These are phyloP conservation scores for Penicillium sp. DNA, from an alignment of 2,329 filamentous ascomycete genomes.

Conservation along the genomic window DNA sequence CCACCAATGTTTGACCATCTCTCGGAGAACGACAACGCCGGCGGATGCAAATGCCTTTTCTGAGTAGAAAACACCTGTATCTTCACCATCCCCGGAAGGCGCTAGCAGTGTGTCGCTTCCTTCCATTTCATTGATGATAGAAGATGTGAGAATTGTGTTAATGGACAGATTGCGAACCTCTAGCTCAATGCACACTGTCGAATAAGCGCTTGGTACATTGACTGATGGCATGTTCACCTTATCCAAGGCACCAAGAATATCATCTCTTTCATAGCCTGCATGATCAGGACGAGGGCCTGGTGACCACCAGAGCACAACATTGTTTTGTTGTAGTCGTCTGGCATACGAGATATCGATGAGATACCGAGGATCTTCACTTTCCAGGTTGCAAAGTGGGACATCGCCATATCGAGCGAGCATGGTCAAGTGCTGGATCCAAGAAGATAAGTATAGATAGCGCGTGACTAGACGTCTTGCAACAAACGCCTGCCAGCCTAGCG, in stretches of 20 bases:
- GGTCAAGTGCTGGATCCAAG: conserved; percentile 86
- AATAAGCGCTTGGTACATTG: conserved; percentile 91
- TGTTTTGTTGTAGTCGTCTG: conserved; percentile 81
- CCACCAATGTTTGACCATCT: conserved; percentile 99
- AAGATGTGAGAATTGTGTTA: conserved; percentile 95
- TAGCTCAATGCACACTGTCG: conserved; percentile 93
- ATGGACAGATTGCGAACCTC: conserved; percentile 93
- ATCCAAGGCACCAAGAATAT: conserved; percentile 78
- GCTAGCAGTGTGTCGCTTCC: conserved; percentile 86
- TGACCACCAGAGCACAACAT: conserved; percentile 97
- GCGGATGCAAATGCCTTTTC: conserved; percentile 93
- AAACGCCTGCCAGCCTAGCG: conserved; percentile 89
- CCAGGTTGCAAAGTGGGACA: conserved; percentile 90
- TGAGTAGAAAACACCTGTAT: conserved; percentile 70
- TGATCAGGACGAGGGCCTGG: conserved; percentile 83
- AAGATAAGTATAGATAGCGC: conserved; percentile 88
- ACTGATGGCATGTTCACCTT: conserved; percentile 87
- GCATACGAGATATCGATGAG: conserved; percentile 96
- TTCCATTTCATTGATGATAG: conserved; percentile 93
- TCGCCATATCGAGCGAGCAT: conserved; percentile 89
- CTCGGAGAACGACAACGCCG: conserved; percentile 82
- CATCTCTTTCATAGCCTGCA: conserved; percentile 91
- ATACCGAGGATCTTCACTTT: conserved; percentile 89
- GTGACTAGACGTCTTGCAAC: conserved; percentile 81
- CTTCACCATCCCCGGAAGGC: conserved; percentile 65